Evolutionary conservation across 2,329 filamentous ascomycete genomes (phyloP).

Genomic region (Diaporthe eres): DNA sequence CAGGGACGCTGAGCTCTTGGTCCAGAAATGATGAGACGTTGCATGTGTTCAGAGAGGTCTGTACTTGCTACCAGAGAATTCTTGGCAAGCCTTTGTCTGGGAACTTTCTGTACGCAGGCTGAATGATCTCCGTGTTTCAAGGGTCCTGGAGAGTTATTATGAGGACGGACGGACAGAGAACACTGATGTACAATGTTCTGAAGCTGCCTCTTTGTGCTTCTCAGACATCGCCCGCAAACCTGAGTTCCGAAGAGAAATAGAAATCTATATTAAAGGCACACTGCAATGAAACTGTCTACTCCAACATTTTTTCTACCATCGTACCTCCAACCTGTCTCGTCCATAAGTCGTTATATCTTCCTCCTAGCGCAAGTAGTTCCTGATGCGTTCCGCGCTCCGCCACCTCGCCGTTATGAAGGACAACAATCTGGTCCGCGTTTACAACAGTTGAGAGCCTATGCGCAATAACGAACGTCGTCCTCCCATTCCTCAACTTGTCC

Average conservation of each 20-base stretch:
- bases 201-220: not conserved
- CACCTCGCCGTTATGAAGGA: slow-evolving; percentile 80
- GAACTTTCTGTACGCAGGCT: not conserved
- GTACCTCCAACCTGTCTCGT: slow-evolving; percentile 77
- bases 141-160: no score
- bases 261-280: not conserved
- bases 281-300: not conserved
- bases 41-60: not conserved
- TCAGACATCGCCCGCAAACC: not conserved
- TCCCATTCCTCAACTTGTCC: slow-evolving; percentile 28
- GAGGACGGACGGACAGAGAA: not conserved
- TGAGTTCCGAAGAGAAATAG: not conserved
- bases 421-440: slow-evolving; percentile 86
- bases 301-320: not conserved
- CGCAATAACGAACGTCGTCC: slow-evolving; percentile 38
- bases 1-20: slow-evolving; percentile 17
- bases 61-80: not conserved
- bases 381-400: slow-evolving; percentile 84
- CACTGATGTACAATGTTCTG: no score
- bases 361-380: slow-evolving; percentile 78
- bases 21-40: not conserved
- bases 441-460: slow-evolving; percentile 33
- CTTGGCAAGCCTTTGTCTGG: not conserved
- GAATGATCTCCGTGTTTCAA: not conserved
- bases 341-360: slow-evolving; percentile 89